Conservation (phyloP, 1,284 basidiomycete species). For the Cryptococcus depauperatus region DNA sequence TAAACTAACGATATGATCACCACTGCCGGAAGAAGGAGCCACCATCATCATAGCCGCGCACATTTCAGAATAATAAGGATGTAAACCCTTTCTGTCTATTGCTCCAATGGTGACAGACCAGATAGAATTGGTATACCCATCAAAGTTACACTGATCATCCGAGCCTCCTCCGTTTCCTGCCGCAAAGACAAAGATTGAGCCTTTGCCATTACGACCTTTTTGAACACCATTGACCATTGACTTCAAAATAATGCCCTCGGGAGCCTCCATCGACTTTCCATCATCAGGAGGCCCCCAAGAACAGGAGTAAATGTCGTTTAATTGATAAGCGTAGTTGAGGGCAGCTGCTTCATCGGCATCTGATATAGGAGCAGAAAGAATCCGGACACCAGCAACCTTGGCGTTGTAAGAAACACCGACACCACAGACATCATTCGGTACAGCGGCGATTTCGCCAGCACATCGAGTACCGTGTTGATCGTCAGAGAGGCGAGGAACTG, state of each 20-base stretch:
- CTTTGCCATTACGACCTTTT: constrained; percentile 81
- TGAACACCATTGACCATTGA: constrained; percentile 91
- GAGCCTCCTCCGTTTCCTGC: constrained; percentile 89
- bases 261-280: constrained; percentile 90
- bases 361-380: constrained; percentile 91
- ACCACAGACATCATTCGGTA: constrained; percentile 91
- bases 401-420: constrained; percentile 89
- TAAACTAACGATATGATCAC: constrained; percentile 73
- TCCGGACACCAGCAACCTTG: constrained; percentile 87
- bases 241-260: constrained; percentile 84
- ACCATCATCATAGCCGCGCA: constrained; percentile 96
- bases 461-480: constrained; percentile 98
- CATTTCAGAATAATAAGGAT: constrained; percentile 94
- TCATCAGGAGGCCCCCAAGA: constrained; percentile 98
- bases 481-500: constrained; percentile 77
- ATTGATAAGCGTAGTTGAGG: constrained; percentile 86
- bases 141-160: constrained; percentile 98
- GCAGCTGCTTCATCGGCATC: constrained; percentile 97
- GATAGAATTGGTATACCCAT: constrained; percentile 97
- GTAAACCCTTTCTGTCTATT: constrained; percentile 81
- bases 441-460: constrained; percentile 94
- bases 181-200: constrained; percentile 93
- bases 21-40: constrained; percentile 92
- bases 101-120: constrained; percentile 94
- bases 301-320: constrained; percentile 90